Evolutionary conservation across 2,329 filamentous ascomycete species (phyloP), one percentile per base, ranked within the genome.

Genomic region (Cladosporium sphaerospermum): DNA sequence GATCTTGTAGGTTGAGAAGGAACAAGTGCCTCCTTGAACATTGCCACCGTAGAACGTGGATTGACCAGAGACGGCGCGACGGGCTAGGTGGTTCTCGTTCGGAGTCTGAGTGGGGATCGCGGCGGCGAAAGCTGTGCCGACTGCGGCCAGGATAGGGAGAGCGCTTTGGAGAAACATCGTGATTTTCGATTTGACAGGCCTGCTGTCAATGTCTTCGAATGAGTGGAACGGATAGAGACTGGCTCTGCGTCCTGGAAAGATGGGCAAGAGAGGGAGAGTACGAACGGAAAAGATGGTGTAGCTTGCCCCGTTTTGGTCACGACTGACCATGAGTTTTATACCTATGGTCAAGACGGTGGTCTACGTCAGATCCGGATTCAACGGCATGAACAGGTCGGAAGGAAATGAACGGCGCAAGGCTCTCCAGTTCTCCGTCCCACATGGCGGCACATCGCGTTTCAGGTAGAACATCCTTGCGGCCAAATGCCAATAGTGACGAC

Each of bases 1-100:
- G 23, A 86, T 71, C 2, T 76, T 82, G 70, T 85, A 85, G 47
- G 75, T 79, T 7, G 74, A 72, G 73, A 86, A 85, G 10, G 78
- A 81, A 69, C 84, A 88, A 54, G 75, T 76, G 56, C 84, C 84
- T 37, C 82, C 82, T 4, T 69, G 66, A 2, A 82, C 56, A 28
- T 65, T 64, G 23, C 63, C 63, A 34, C 62, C 62, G 49, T 64
- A 62, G 54, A 54, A 62, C 23, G 59, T 62, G 9, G 60, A 60
- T 19, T 59, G 32, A 40, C 59, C 61, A 37, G 57, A 56, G 19
- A 58, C 52, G 16, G 61, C 54, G 14, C 59, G 61, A 28, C 64
- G 63, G 28, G 50, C 52, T 9, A 58, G 36, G 10, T 28, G 33
- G 28, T 46, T 54, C 40, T 56, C 51, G 36, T 59, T 56, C 33